These are phyloP conservation scores for Coemansia furcata DNA, from an alignment of 192 early-diverging fungal species.

Conservation along the genomic window DNA sequence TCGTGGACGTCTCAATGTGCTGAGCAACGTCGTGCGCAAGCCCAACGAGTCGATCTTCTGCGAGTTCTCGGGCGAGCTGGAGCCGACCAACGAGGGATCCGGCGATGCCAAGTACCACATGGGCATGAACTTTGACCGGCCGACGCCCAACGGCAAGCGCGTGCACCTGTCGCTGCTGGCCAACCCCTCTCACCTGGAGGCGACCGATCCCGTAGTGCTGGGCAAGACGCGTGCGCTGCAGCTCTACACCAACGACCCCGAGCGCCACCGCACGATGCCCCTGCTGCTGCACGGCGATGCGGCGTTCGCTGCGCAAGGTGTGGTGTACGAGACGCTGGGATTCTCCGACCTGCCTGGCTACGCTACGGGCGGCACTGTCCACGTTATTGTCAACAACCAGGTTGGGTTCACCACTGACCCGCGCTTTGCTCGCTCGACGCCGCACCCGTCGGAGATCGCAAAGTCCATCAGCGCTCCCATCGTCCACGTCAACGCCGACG, in stretches of 20 bases:
- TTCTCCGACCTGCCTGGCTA: slow-evolving; percentile 94
- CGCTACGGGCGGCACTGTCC: slow-evolving; percentile 94
- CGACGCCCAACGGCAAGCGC: slow-evolving; percentile 94
- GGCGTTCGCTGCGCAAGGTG: slow-evolving; percentile 96
- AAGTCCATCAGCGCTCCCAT: slow-evolving; percentile 97
- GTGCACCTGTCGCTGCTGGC: slow-evolving; percentile 96
- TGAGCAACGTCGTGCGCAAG: slow-evolving; percentile 98
- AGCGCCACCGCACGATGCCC: slow-evolving; percentile 81
- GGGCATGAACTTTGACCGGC: slow-evolving; percentile 94
- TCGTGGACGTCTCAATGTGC: slow-evolving; percentile 96
- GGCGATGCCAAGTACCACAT: slow-evolving; percentile 96
- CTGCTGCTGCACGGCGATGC: slow-evolving; percentile 98
- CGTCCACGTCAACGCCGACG: slow-evolving; percentile 98
- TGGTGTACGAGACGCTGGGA: slow-evolving; percentile 96
- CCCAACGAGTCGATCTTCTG: slow-evolving; percentile 98
- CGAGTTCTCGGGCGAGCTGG: slow-evolving; percentile 89
- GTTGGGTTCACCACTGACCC: slow-evolving; percentile 99
- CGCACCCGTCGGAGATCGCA: slow-evolving; percentile 96
- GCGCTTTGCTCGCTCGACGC: slow-evolving; percentile 88
- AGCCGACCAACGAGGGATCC: slow-evolving; percentile 89
- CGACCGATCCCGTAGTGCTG: slow-evolving; percentile 95
- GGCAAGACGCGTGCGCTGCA: slow-evolving; percentile 97
- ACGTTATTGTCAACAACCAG: slow-evolving; percentile 99
- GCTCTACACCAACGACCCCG: slow-evolving; percentile 87
- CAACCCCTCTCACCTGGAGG: slow-evolving; percentile 99